Evolutionary conservation across 768 basidiomycete genomes (phyloP).

Genomic region (Tricholoma terreum): DNA sequence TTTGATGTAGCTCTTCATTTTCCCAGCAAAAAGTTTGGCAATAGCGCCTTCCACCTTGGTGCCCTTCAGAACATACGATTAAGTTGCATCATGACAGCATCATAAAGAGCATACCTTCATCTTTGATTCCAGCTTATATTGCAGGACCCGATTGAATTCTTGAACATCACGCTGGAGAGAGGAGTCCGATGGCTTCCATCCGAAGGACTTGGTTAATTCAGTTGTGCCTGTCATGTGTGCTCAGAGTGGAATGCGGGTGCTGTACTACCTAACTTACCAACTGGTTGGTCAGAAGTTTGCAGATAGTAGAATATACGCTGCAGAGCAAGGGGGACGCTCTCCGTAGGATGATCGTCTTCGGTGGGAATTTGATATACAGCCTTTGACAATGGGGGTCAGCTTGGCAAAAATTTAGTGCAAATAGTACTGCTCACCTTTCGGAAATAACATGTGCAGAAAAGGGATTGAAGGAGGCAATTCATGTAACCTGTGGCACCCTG

Average conservation of each 20-base stretch:
- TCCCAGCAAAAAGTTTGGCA: slow-evolving; percentile 90
- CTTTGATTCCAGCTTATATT: slow-evolving; percentile 96
- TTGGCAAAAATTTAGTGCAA: slow-evolving; percentile 10
- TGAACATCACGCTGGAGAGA: slow-evolving; percentile 99
- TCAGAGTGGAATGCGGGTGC: background rate
- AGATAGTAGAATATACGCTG: slow-evolving; percentile 98
- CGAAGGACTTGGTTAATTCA: slow-evolving; percentile 97
- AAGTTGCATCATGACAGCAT: slow-evolving; percentile 5
- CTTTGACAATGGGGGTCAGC: slow-evolving; percentile 44
- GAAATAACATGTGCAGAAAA: slow-evolving; percentile 94
- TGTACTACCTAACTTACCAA: slow-evolving; percentile 53
- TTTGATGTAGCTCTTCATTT: slow-evolving; percentile 99
- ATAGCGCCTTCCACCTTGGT: slow-evolving; percentile 97
- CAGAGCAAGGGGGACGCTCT: slow-evolving; percentile 90
- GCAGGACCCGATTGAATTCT: slow-evolving; percentile 96
- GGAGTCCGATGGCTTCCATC: slow-evolving; percentile 98
- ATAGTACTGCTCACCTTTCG: slow-evolving; percentile 60
- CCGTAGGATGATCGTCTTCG: slow-evolving; percentile 89
- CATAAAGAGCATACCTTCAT: slow-evolving; percentile 74
- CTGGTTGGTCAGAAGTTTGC: slow-evolving; percentile 97
- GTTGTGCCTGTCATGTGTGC: slow-evolving; percentile 70
- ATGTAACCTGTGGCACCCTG: slow-evolving; percentile 99
- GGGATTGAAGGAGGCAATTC: slow-evolving; percentile 96
- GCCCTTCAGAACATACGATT: slow-evolving; percentile 53
- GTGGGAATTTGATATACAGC: slow-evolving; percentile 99